Percentiles rank a stretch among this genome's conserved stretches.
phyloP scores from a whole-genome alignment of 2,329 filamentous ascomycete species.

The Fusarium solani-melongenae region DNA sequence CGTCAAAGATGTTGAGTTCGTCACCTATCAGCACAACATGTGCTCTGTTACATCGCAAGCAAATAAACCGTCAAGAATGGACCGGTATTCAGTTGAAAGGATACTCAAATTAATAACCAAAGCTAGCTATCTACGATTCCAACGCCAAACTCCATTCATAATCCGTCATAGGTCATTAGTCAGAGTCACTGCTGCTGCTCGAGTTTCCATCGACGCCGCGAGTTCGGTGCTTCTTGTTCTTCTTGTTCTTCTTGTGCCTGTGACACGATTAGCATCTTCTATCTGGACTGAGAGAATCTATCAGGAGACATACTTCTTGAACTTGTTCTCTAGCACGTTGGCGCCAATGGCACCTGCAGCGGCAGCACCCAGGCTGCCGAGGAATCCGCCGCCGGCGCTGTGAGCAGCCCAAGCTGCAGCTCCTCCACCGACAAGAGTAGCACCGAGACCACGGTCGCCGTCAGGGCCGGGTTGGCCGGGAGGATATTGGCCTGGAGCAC shows the following conservation, averaged over 20 bases:
- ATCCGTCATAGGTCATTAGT: slow-evolving; percentile 28
- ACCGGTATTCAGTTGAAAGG: background rate
- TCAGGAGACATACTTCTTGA: slow-evolving; percentile 43
- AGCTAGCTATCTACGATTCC: background rate
- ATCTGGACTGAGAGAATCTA: background rate
- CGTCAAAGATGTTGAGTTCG: background rate
- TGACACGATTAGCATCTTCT: slow-evolving; percentile 7
- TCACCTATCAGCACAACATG: background rate
- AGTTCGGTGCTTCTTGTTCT: slow-evolving; percentile 42
- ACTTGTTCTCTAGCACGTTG: slow-evolving; percentile 60
- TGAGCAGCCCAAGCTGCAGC: slow-evolving; percentile 66
- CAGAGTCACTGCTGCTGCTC: slow-evolving; percentile 43
- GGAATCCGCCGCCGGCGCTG: slow-evolving; percentile 62
- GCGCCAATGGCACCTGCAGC: slow-evolving; percentile 66
- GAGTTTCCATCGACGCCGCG: slow-evolving; percentile 35
- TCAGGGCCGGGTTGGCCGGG: slow-evolving; percentile 47
- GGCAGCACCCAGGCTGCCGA: slow-evolving; percentile 63
- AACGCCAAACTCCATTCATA: slow-evolving; percentile 23
- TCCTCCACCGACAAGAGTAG: slow-evolving; percentile 63
- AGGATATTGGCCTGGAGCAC: slow-evolving; percentile 38
- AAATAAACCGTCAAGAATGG: background rate
- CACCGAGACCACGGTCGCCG: slow-evolving; percentile 66
- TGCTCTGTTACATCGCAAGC: background rate
- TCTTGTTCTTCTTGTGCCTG: slow-evolving; percentile 50
- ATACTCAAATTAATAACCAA: background rate